Evolutionary conservation across 495 filamentous ascomycete genomes (phyloP).

Genomic region (Aspergillus bertholletiae): DNA sequence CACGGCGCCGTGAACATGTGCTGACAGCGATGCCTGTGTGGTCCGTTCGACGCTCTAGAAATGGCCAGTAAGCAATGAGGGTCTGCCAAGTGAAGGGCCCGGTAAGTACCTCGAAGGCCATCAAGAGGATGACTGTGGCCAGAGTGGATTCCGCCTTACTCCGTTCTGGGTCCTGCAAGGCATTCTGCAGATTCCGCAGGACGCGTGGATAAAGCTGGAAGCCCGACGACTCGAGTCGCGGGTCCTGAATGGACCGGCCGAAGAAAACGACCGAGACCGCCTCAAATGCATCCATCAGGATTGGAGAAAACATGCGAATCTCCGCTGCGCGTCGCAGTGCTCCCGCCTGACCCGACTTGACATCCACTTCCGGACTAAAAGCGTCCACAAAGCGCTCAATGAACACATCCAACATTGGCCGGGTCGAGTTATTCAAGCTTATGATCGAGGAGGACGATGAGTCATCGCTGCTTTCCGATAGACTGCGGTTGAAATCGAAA

Average conservation of each 20-base stretch:
- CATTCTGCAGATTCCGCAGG: constrained; percentile 36
- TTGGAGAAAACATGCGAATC: constrained; percentile 43
- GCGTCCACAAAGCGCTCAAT: constrained; percentile 46
- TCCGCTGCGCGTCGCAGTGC: constrained; percentile 38
- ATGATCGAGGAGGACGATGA: constrained; percentile 25
- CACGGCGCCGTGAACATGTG: constrained; percentile 41
- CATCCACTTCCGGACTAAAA: constrained; percentile 40
- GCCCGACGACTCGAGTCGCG: constrained; percentile 35
- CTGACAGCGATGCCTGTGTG: constrained; percentile 28
- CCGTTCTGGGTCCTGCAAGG: constrained; percentile 36
- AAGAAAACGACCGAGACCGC: constrained; percentile 43
- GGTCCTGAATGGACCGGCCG: constrained; percentile 36
- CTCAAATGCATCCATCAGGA: constrained; percentile 39
- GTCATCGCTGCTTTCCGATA: constrained; percentile 18
- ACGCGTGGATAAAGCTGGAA: constrained; percentile 39
- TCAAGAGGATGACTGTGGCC: constrained; percentile 40
- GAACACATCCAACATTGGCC: constrained; percentile 35
- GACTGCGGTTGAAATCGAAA: constrained; percentile 4
- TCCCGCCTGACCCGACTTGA: constrained; percentile 37
- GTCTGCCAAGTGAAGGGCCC: not conserved
- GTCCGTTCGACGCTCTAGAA: constrained; percentile 40
- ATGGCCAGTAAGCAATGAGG: constrained; percentile 12
- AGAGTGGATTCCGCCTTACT: constrained; percentile 43
- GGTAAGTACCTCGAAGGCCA: constrained; percentile 38
- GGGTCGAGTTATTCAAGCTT: constrained; percentile 20